Conservation (phyloP, 2,329 filamentous ascomycete genomes). For the Huntiella abstrusa region DNA sequence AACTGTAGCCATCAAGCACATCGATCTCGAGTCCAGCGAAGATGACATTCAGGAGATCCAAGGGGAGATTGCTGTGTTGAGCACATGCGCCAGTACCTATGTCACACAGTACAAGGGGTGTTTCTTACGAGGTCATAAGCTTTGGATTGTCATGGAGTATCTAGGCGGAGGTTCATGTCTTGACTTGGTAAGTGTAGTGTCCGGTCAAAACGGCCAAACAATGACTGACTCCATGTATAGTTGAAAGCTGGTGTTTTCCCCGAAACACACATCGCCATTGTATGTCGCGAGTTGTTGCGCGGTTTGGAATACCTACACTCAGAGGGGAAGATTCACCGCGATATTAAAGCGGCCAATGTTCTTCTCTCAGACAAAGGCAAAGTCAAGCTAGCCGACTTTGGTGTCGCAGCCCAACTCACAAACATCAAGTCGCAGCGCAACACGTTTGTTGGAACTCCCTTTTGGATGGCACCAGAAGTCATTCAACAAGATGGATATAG, state of each 20-base stretch:
- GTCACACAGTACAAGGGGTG: constrained; percentile 95
- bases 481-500: constrained; percentile 72
- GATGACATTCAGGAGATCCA: constrained; percentile 98
- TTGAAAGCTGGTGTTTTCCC: constrained; percentile 78
- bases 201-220: background rate
- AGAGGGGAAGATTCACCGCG: constrained; percentile 89
- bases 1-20: constrained; percentile 93
- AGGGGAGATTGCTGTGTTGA: constrained; percentile 86
- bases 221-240: constrained; percentile 23
- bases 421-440: constrained; percentile 96
- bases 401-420: constrained; percentile 86
- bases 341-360: constrained; percentile 93
- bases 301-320: constrained; percentile 85
- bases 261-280: constrained; percentile 81
- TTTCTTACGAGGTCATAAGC: constrained; percentile 85
- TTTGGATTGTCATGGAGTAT: constrained; percentile 99
- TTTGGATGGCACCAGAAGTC: constrained; percentile 93
- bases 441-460: constrained; percentile 92
- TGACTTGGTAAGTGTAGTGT: constrained; percentile 49
- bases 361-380: constrained; percentile 79
- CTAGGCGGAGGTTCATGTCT: constrained; percentile 87
- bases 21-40: constrained; percentile 95
- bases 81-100: constrained; percentile 82
- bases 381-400: constrained; percentile 93
- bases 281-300: constrained; percentile 76